Base-by-base conservation (phyloP, 805 yeast genomes). In the Saturnispora diversa region DNA sequence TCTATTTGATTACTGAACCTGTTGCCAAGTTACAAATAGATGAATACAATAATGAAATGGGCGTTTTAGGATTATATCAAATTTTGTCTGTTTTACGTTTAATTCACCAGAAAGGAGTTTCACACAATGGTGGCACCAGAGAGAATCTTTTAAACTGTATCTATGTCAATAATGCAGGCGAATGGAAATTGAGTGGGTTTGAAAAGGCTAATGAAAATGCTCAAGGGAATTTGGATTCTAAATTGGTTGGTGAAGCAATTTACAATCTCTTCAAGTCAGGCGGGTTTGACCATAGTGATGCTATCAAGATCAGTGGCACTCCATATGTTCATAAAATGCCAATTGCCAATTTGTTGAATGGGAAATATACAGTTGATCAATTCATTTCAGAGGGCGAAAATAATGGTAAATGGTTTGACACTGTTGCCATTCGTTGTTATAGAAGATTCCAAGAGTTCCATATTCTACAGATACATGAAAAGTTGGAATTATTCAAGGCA, bases 171-270 rank as follows among this genome's bases (percentile, higher is more conserved):
- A 71, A 68, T 23, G 54, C 66, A 12, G 95, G 96, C 11, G 94
- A 83, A 53, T 85, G 95, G 90, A 80, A 76, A 44, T 55, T 88
- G 21, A 82, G 83, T 44, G 95, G 95, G 1, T 77, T 87, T 51
- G 97, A 88, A 58, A 58, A 80, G 1, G 60, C 76, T 26, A 69
- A 80, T 2, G 71, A 66, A 40, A 55, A 71, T 31, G 63, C 71
- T 6, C n/a, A 8, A 3, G 34, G 20, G n/a, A 39, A 33, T 15
- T 16, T 21, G 7, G 42, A 39, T 27, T 15, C 27, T 9, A 22
- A 39, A 22, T 5, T 32, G 6, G 38, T 33, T 5, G 42, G 22
- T 3, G 33, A 32, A n/a, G 37, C 29, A 6, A 33, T 39, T 23
- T 33, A 32, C 15, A 32, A 28, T 7, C 12, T 39, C 5, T 39